phyloP scores from a whole-genome alignment of 1,284 basidiomycete species.

The Ustilago xerochloae region DNA sequence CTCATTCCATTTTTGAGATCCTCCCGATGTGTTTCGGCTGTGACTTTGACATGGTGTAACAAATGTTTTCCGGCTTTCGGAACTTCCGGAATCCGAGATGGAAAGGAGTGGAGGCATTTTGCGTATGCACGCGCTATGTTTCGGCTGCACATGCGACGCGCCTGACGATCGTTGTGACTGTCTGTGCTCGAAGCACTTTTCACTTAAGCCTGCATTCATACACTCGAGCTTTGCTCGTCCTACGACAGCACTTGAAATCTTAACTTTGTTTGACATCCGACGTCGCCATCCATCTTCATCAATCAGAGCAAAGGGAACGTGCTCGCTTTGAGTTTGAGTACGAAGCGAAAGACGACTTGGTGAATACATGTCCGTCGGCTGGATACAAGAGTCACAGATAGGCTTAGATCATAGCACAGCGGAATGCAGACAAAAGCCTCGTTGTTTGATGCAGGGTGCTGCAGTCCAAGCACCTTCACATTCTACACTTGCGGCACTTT shows the following conservation, averaged over 20 bases:
- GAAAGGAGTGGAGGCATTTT: neutral
- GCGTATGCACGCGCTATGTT: conserved; percentile 13
- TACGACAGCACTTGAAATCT: neutral
- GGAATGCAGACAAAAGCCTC: too few relatives aligned
- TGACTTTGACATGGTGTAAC: conserved; percentile 1
- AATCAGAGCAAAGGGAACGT: neutral
- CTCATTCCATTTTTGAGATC: neutral
- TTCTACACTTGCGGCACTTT: conserved; percentile 3
- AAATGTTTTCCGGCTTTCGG: neutral
- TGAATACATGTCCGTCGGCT: neutral
- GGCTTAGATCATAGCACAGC: neutral
- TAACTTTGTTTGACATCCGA: neutral
- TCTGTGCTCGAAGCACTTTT: neutral
- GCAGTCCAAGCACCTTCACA: conserved; percentile 1
- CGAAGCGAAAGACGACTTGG: neutral
- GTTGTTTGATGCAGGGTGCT: conserved; percentile 14
- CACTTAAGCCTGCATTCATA: conserved; percentile 34
- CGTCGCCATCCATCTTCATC: neutral
- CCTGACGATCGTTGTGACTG: conserved; percentile 26
- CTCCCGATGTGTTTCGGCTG: neutral
- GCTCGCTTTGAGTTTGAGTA: neutral
- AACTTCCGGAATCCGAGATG: neutral
- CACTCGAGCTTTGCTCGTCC: neutral
- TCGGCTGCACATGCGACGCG: conserved; percentile 32
- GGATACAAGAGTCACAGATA: too few relatives aligned